Conservation (phyloP, 257 asterid genomes). For the Solanum neorickii region DNA sequence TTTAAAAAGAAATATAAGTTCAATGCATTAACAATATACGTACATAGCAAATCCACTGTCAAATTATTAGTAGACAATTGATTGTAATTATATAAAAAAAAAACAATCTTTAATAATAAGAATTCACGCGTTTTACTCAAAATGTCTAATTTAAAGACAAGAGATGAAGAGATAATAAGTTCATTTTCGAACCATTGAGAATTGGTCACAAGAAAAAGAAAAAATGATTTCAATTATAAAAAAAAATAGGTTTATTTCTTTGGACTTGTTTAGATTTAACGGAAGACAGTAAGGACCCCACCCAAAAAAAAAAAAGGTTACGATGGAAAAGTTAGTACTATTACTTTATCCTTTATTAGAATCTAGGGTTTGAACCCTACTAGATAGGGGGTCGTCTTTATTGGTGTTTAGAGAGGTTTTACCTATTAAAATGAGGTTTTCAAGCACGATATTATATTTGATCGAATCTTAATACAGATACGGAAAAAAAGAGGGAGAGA, state of each 20-base stretch:
- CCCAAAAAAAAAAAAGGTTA: background rate
- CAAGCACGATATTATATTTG: fast-evolving
- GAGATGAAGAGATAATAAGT: background rate
- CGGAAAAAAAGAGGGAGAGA: background rate
- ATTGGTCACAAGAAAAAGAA: background rate
- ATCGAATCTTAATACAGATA: background rate
- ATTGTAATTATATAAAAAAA: background rate
- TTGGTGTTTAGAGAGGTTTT: background rate
- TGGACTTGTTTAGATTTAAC: background rate
- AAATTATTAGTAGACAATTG: background rate
- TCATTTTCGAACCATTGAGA: background rate
- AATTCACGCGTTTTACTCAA: background rate
- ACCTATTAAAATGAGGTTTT: background rate
- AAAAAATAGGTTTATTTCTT: background rate
- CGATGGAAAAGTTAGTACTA: background rate
- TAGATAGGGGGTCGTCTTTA: background rate
- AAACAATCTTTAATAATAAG: background rate
- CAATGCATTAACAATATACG: background rate
- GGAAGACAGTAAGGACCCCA: background rate
- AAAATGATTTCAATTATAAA: background rate
- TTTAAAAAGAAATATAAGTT: background rate
- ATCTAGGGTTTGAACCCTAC: background rate
- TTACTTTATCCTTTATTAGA: background rate
- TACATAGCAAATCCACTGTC: background rate
- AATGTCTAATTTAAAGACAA: background rate